These are phyloP conservation scores for Aspergillus pseudoterreus DNA, from an alignment of 2,329 filamentous ascomycete species.

Conservation along the genomic window DNA sequence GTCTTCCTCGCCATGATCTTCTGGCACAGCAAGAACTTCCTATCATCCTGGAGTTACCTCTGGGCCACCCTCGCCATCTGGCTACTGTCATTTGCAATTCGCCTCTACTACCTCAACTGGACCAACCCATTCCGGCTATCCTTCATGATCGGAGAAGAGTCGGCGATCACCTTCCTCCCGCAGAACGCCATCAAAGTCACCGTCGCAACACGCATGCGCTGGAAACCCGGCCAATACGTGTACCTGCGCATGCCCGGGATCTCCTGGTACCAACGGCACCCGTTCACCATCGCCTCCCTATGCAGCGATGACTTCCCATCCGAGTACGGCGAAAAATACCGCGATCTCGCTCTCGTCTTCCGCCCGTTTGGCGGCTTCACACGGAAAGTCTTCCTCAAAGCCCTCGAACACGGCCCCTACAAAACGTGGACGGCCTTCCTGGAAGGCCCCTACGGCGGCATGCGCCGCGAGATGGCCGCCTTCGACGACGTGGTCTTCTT, in stretches of 20 bases:
- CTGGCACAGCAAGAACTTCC: constrained; percentile 93
- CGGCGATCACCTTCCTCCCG: constrained; percentile 80
- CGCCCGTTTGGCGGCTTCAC: constrained; percentile 91
- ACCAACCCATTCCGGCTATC: constrained; percentile 71
- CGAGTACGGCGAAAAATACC: constrained; percentile 80
- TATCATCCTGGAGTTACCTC: constrained; percentile 86
- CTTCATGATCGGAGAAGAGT: constrained; percentile 87
- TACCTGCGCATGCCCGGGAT: constrained; percentile 94
- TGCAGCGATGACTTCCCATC: constrained; percentile 93
- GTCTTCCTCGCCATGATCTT: constrained; percentile 81
- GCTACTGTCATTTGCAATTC: constrained; percentile 66
- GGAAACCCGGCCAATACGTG: constrained; percentile 91
- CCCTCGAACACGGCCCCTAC: constrained; percentile 80
- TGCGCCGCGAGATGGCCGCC: constrained; percentile 82
- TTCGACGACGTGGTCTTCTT: constrained; percentile 94
- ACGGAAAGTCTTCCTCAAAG: constrained; percentile 74
- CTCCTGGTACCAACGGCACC: constrained; percentile 86
- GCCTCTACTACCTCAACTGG: constrained; percentile 89
- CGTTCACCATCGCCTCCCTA: constrained; percentile 89
- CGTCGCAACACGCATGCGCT: constrained; percentile 86
- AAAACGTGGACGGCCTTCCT: constrained; percentile 90
- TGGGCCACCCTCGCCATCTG: constrained; percentile 78
- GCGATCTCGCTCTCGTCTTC: constrained; percentile 88
- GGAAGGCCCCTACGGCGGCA: constrained; percentile 92
- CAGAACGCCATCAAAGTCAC: constrained; percentile 96